Base-by-base conservation (phyloP, 148 eudicot genomes). In the Euryodendron excelsum region DNA sequence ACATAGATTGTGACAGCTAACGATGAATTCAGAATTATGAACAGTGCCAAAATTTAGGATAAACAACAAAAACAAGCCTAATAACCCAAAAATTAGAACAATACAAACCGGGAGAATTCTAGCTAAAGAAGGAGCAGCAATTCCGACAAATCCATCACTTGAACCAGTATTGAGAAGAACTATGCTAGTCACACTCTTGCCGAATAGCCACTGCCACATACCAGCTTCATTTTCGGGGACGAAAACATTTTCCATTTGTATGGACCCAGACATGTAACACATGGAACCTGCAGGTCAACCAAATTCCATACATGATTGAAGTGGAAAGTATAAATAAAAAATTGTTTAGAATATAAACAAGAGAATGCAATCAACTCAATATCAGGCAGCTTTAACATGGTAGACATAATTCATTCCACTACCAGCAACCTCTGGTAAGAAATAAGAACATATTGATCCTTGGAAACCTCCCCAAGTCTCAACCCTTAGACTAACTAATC, bases 131-230 rank as follows among this genome's bases (percentile, higher is more conserved):
- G 97, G 97, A 36, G 97, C 96, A 82, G 99, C 94, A 73, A 95
- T 83, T 61, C 99, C 99, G 77, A 91, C 97, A 87, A 91, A 95
- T 37, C 94, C 99, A 82, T 95, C 99, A 75, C 72, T 82, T 17
- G 90, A 60, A 67, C 97, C 92, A 62, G 91, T 80, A 90, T 95
- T 93, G 59, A 77, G 84, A 73, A 95, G 84, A 81, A 90, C 89
- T 75, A 90, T 87, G 88, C 90, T 91, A 72, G 90, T 88, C 61
- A 88, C 83, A 82, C 83, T 85, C 90, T 91, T 95, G 78, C 97
- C 99, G 75, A 95, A 89, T 74, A 95, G 76, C 97, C 97, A 95
- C 82, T 95, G 97, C 99, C 94, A 93, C 80, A 93, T 84, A 77
- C 99, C 97, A 14, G 86, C 92, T 82, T 95, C 99, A 84, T 91